These are phyloP conservation scores for Globisporangium recalcitrans DNA, from an alignment of 352 stramenopile genomes.

Conservation along the genomic window DNA sequence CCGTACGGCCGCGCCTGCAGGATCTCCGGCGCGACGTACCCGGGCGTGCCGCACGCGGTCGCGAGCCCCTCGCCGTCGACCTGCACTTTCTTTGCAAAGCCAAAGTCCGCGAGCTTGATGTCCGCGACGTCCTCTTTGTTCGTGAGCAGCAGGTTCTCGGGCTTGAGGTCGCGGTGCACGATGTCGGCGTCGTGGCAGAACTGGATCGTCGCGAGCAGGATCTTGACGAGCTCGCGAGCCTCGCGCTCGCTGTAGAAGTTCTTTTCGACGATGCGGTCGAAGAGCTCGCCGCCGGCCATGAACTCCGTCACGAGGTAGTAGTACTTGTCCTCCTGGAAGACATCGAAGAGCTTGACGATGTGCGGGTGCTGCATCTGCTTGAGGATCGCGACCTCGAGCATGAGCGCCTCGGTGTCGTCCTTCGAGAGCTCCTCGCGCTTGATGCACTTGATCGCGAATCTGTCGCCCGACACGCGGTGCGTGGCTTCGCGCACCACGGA, in stretches of 20 bases:
- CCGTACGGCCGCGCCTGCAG: slow-evolving; percentile 69
- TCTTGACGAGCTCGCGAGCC: slow-evolving; percentile 68
- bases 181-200: slow-evolving; percentile 86
- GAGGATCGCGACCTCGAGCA: slow-evolving; percentile 72
- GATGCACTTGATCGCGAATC: slow-evolving; percentile 64
- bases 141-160: slow-evolving; percentile 92
- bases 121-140: slow-evolving; percentile 67
- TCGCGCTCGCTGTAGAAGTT: slow-evolving; percentile 83
- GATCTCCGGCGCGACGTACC: slow-evolving; percentile 84
- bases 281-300: slow-evolving; percentile 84
- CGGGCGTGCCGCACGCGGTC: slow-evolving; percentile 67
- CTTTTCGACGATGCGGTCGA: slow-evolving; percentile 86
- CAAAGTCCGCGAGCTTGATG: slow-evolving; percentile 84
- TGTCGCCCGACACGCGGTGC: slow-evolving; percentile 34
- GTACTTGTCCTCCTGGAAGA: slow-evolving; percentile 88
- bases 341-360: slow-evolving; percentile 88
- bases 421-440: slow-evolving; percentile 37
- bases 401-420: slow-evolving; percentile 68
- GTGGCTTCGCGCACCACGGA: slow-evolving; percentile 51
- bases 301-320: slow-evolving; percentile 98
- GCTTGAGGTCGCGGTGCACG: slow-evolving; percentile 94
- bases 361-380: slow-evolving; percentile 83
- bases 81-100: slow-evolving; percentile 73
- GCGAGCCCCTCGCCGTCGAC: slow-evolving; percentile 47
- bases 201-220: slow-evolving; percentile 74